phyloP scores from a whole-genome alignment of 2,329 filamentous ascomycete species.

The Sporothrix mexicana region DNA sequence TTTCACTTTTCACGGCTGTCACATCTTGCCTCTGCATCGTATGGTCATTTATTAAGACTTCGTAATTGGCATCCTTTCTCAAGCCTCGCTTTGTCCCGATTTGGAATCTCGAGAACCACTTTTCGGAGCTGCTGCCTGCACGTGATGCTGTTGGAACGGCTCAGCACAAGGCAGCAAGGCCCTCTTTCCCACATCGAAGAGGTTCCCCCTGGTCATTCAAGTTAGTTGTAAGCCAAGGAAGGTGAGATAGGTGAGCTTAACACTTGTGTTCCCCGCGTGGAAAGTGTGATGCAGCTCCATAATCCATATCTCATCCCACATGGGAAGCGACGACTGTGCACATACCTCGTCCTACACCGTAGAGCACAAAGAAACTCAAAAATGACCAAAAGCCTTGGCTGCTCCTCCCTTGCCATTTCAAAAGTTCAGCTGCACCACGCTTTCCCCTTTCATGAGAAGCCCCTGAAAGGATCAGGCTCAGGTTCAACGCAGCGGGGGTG shows the following conservation, averaged over 20 bases:
- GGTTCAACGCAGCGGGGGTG: not conserved
- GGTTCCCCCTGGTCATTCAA: not conserved
- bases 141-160: not conserved
- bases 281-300: not conserved
- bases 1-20: not conserved
- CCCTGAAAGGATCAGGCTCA: constrained; percentile 4
- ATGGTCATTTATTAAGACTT: no score
- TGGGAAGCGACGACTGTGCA: not conserved
- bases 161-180: constrained; percentile 16
- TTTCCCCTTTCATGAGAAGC: not conserved
- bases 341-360: not conserved
- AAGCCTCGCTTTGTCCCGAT: no score
- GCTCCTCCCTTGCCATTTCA: not conserved
- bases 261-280: not conserved
- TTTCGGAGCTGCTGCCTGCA: not conserved
- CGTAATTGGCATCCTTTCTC: not conserved
- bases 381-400: not conserved
- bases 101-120: not conserved
- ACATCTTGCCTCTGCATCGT: not conserved
- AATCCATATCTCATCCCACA: not conserved
- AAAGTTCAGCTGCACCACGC: not conserved
- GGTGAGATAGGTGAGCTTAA: not conserved
- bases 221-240: not conserved
- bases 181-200: not conserved
- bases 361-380: not conserved